Conservation (phyloP, 768 basidiomycete genomes). For the Phlegmacium glaucopus region DNA sequence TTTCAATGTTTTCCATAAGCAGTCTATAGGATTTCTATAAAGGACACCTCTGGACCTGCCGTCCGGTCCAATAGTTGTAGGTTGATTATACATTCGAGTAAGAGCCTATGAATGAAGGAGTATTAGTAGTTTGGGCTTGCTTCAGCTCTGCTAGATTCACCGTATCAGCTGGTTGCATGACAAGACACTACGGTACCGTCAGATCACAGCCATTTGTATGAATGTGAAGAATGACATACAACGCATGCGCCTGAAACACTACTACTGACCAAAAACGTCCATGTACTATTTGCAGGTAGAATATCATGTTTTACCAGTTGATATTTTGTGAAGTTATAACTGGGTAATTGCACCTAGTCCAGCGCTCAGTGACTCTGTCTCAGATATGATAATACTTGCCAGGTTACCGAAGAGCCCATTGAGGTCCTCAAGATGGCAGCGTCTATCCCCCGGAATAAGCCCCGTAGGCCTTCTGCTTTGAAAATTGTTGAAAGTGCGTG, state of each 20-base stretch:
- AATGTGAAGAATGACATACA: conserved; percentile 42
- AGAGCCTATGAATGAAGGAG: conserved; percentile 50
- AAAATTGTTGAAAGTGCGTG: conserved; percentile 82
- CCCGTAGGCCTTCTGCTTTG: conserved; percentile 70
- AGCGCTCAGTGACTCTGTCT: neutral
- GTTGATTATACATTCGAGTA: conserved; percentile 96
- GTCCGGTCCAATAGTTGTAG: conserved; percentile 65
- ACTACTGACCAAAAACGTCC: conserved; percentile 87
- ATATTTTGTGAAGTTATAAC: conserved; percentile 91
- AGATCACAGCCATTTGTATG: neutral
- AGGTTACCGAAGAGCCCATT: conserved; percentile 79
- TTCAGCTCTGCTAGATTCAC: conserved; percentile 25
- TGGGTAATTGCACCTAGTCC: conserved; percentile 86
- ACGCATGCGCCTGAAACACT: conserved; percentile 90
- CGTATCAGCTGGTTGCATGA: conserved; percentile 95
- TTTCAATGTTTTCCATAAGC: conserved; percentile 93
- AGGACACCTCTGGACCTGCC: conserved; percentile 72
- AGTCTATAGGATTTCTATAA: conserved; percentile 93
- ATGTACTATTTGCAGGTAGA: conserved; percentile 71
- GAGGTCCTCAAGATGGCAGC: conserved; percentile 92
- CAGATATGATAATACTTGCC: neutral
- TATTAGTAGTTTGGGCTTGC: conserved; percentile 6
- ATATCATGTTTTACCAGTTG: conserved; percentile 67
- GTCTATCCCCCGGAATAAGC: conserved; percentile 87
- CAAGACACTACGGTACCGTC: conserved; percentile 53